Evolutionary conservation across 228 moss, liverwort and hornwort genomes (phyloP).

Genomic region (Sphagnum fallax): DNA sequence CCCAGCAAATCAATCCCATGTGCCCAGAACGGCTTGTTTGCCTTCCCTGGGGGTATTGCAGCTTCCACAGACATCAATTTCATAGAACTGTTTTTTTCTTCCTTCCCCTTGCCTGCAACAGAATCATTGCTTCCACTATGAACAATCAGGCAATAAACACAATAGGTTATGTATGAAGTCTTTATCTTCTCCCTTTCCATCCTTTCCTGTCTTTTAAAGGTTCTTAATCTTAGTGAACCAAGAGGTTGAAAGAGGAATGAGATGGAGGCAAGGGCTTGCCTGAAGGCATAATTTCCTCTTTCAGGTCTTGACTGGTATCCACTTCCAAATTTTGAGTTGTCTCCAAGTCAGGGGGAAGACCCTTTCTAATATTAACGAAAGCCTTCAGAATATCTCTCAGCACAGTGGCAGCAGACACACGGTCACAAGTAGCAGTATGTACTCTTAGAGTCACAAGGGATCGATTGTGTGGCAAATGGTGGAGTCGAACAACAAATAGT

Average conservation of each 20-base stretch:
- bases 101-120: conserved; percentile 12
- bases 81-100: conserved; percentile 13
- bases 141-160: too few relatives aligned
- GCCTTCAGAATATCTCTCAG: conserved; percentile 55
- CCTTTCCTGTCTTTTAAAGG: too few relatives aligned
- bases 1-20: conserved; percentile 92
- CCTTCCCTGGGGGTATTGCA: conserved; percentile 78
- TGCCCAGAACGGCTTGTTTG: conserved; percentile 95
- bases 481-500: conserved; percentile 71
- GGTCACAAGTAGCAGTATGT: conserved; percentile 94
- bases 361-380: conserved; percentile 22
- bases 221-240: too few relatives aligned
- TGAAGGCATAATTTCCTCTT: too few relatives aligned
- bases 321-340: conserved; percentile 5
- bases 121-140: not conserved
- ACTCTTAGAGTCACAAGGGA: conserved; percentile 69
- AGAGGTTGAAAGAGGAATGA: too few relatives aligned
- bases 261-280: too few relatives aligned
- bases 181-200: too few relatives aligned
- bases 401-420: conserved; percentile 72
- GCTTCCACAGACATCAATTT: conserved; percentile 69
- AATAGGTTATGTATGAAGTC: too few relatives aligned
- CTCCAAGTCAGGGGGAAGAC: conserved; percentile 14
- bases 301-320: conserved; percentile 4
- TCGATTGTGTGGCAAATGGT: conserved; percentile 39